These are phyloP conservation scores for Dendrobium huoshanense DNA, from an alignment of 106 monocot genomes.

Conservation along the genomic window DNA sequence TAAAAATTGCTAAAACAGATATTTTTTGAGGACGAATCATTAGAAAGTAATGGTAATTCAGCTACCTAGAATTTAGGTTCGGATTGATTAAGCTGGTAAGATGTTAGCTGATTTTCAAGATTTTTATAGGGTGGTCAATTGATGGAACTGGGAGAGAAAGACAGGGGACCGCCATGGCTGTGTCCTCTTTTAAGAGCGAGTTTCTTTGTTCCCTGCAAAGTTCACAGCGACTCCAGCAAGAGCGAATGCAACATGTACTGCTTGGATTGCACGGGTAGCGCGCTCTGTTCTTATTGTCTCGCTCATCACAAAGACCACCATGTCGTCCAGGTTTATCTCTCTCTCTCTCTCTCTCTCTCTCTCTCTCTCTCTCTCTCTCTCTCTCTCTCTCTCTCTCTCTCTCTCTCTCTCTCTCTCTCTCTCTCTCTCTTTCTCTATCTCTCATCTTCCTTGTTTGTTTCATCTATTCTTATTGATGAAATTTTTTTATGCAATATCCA, in stretches of 20 bases:
- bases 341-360: not conserved
- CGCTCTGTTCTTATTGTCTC: conserved; percentile 86
- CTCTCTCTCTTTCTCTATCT: not conserved
- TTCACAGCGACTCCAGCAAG: conserved; percentile 63
- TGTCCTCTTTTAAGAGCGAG: conserved; percentile 59
- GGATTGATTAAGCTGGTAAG: not conserved
- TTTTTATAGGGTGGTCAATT: conserved; percentile 38
- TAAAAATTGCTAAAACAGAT: not conserved
- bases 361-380: not conserved
- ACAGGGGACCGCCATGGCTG: conserved; percentile 75
- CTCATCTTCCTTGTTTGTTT: not conserved
- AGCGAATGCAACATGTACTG: conserved; percentile 93
- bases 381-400: not conserved
- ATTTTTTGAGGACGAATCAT: not conserved
- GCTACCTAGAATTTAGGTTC: too few relatives aligned
- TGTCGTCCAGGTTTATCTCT: conserved; percentile 57
- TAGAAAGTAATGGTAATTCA: too few relatives aligned
- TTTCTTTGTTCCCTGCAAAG: conserved; percentile 60
- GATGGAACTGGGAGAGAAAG: conserved; percentile 40
- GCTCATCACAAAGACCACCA: conserved; percentile 69
- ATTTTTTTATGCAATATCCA: not conserved
- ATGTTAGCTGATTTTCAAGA: not conserved
- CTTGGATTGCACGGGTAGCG: conserved; percentile 63
- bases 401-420: not conserved
- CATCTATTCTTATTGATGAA: not conserved